These are phyloP conservation scores for Saprolegnia diclina DNA, from an alignment of 352 stramenopile species.

Conservation along the genomic window DNA sequence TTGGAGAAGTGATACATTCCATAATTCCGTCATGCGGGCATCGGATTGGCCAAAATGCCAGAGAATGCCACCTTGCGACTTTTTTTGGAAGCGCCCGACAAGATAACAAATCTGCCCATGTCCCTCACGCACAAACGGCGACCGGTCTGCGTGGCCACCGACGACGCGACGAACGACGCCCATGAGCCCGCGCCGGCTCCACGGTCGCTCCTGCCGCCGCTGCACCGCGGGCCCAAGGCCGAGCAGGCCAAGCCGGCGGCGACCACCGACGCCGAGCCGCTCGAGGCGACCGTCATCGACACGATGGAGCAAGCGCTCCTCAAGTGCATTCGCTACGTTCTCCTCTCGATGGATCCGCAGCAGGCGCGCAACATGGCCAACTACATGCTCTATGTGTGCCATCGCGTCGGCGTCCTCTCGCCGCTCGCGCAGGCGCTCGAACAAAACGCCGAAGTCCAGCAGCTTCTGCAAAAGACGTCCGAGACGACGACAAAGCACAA, in stretches of 20 bases:
- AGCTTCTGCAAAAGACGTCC: constrained; percentile 1
- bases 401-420: constrained; percentile 12
- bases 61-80: neutral
- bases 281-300: constrained; percentile 16
- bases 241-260: neutral
- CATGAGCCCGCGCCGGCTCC: neutral
- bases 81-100: neutral
- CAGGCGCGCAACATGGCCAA: constrained; percentile 23
- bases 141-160: neutral
- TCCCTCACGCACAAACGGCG: constrained; percentile 8
- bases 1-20: neutral
- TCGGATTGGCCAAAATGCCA: neutral
- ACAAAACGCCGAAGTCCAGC: constrained; percentile 22
- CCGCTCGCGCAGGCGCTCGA: constrained; percentile 21
- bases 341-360: constrained; percentile 21
- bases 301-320: constrained; percentile 24
- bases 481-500: constrained; percentile 1
- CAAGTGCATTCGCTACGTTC: constrained; percentile 17
- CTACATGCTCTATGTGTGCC: constrained; percentile 20
- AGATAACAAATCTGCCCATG: neutral
- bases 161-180: neutral
- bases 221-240: constrained; percentile 2
- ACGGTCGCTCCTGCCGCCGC: neutral
- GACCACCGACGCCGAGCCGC: neutral
- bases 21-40: neutral